Base-by-base conservation (phyloP, 306 rosid genomes). In the Luffa acutangula region DNA sequence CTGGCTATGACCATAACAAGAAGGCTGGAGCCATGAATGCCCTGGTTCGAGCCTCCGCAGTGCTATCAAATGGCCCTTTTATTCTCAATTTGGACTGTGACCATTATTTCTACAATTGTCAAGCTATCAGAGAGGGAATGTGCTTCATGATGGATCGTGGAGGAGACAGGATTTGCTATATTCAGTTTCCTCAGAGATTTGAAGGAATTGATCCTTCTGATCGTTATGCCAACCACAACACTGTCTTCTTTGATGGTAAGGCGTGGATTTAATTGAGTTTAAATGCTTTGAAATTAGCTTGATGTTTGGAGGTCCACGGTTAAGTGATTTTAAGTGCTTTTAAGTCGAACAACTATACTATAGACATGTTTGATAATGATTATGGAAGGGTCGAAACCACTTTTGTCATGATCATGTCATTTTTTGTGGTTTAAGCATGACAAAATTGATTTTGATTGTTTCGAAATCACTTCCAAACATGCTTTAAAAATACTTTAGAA, bases 21-120 rank as follows among this genome's bases (percentile, higher is more conserved):
- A 93, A 93, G 86, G 97, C 94, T 33, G 97, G 97, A 75, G 97
- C 97, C 79, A 93, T 93, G 97, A 93, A 93, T 4, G 89, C 97
- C 60, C 52, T 93, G 97, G 97, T 93, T 77, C 84, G 97, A 85
- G 97, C 97, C 49, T 91, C 97, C 0, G 97, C 97, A 21, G 85
- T 93, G 34, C 76, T 93, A 69, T 89, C 97, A 4, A 93, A 93
- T 34, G 97, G 97, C 1, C 86, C 97, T 1, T 93, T 93, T 67
- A 89, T 93, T 59, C 96, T 91, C 37, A 93, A 93, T 63, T 80
- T 93, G 76, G 96, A 91, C 12, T 93, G 97, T 83, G 93, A 93
- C 82, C 97, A 93, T 79, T 93, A 93, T 52, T 39, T 93, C 82
- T 88, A 86, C 57, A 93, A 93, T 9, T 86, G 89, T 18, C 78